Base-by-base conservation (phyloP, 2,329 filamentous ascomycete genomes). In the Penicillium fuscoglaucum region DNA sequence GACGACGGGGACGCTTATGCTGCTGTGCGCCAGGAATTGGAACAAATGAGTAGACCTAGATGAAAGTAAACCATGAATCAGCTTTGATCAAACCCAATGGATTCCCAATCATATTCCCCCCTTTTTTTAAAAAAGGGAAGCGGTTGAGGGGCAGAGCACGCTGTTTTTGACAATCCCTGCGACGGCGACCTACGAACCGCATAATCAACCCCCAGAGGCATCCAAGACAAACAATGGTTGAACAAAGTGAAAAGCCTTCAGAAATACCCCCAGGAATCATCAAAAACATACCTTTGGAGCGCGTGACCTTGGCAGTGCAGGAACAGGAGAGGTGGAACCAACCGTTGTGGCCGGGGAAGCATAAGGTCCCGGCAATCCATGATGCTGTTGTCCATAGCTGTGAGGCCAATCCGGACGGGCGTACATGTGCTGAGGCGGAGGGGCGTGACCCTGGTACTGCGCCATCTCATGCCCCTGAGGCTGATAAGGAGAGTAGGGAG, bases 1-100 rank as follows among this genome's bases (percentile, higher is more conserved):
- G 87, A 69, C 95, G 84, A 64, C 95, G 86, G 13, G 95, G 95
- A 58, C 95, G 87, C 81, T 99, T 99, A 76, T 98, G 93, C 74
- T 99, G 95, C 74, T 97, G 93, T 13, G 93, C 91, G 63, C 95
- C 95, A 2, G 95, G 95, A 70, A 98, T 98, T 0, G 95, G 93
- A 33, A 98, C 95, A 72, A 99, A 98, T 0, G 93, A 97, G 75
- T 98, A 98, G 41, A 99, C 93, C 84, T 97, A 67, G 75, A 80
- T 67, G 61, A 61, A 59, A 61, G 5, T 3, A 60, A 62, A 74
- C 57, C 70, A 65, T 58, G 17, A 46, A 56, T 45, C 31, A 28
- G 51, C 41, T 55, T 35, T 28, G 50, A 45, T 44, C 35, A 31
- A 40, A 7, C 24, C 8, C 19, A 57, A 48, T 28, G 29, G 15